These are phyloP conservation scores for Petunia secreta DNA, from an alignment of 257 asterid species.

Conservation along the genomic window DNA sequence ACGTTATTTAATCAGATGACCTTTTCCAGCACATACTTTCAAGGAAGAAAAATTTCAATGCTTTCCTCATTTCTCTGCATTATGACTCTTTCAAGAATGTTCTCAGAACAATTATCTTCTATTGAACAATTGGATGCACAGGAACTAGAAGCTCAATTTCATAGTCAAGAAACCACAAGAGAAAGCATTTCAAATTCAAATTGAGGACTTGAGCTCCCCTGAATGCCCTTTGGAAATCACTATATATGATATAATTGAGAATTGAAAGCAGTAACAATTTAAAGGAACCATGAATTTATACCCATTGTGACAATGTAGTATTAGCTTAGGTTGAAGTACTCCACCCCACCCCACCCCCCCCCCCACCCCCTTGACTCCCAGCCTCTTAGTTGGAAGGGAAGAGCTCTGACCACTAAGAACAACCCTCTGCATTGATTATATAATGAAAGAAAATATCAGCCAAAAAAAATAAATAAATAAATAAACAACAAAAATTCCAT, in stretches of 20 bases:
- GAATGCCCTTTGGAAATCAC: neutral
- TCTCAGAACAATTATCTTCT: neutral
- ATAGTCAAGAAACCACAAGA: neutral
- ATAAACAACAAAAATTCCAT: no score
- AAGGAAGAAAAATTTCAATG: conserved; percentile 11
- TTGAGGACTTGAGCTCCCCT: neutral
- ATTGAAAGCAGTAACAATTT: neutral
- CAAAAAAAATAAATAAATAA: no score
- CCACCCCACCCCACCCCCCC: neutral
- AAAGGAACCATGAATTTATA: neutral
- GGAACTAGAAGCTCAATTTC: neutral
- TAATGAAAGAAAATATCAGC: no score
- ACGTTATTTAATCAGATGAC: neutral
- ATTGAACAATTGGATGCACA: neutral
- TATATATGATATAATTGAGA: neutral
- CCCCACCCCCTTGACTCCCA: conserved; percentile 7
- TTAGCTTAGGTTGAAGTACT: neutral
- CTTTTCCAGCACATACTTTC: neutral
- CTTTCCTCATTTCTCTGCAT: neutral
- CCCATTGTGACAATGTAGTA: neutral
- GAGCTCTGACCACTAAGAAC: conserved; percentile 13
- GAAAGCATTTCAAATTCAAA: neutral
- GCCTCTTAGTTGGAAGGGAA: neutral
- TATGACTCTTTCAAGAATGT: neutral
- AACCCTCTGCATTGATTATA: neutral